A percentile compares a stretch with the other conserved stretches of the same genome.
These are phyloP conservation scores for Jackrogersella minutella DNA, from an alignment of 495 filamentous ascomycete genomes.

Conservation along the genomic window DNA sequence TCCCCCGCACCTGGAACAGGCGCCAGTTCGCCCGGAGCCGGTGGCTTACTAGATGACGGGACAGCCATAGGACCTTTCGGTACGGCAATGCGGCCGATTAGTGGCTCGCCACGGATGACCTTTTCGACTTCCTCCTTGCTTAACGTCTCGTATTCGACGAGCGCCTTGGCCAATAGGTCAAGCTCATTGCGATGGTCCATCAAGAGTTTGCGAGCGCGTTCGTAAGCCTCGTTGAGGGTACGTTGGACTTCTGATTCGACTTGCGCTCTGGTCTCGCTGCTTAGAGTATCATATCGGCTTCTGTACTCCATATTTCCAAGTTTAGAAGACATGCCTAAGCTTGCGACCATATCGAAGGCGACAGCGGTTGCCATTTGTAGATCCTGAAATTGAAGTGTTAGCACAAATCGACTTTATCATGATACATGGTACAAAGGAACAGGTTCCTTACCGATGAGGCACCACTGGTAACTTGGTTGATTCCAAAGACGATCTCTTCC, in stretches of 20 bases:
- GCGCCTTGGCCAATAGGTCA: slow-evolving; percentile 82
- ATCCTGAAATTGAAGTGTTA: slow-evolving; percentile 63
- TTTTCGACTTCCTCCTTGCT: slow-evolving; percentile 87
- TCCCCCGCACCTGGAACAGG: slow-evolving; percentile 34
- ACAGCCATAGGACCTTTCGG: slow-evolving; percentile 59
- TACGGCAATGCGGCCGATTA: slow-evolving; percentile 62
- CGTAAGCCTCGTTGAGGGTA: slow-evolving; percentile 80
- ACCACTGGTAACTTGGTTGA: slow-evolving; percentile 86
- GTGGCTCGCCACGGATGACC: slow-evolving; percentile 83
- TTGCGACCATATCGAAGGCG: slow-evolving; percentile 85
- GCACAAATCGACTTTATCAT: slow-evolving; percentile 5
- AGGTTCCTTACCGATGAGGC: slow-evolving; percentile 70
- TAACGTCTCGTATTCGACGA: slow-evolving; percentile 94
- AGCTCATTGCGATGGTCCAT: slow-evolving; percentile 78
- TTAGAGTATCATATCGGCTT: slow-evolving; percentile 79
- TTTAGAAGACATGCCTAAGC: slow-evolving; percentile 84
- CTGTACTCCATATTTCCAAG: slow-evolving; percentile 90
- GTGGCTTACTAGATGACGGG: slow-evolving; percentile 45
- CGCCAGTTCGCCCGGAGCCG: slow-evolving; percentile 36
- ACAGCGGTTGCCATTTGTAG: slow-evolving; percentile 78
- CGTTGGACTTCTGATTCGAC: slow-evolving; percentile 88
- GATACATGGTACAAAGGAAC: not conserved
- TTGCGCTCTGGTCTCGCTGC: slow-evolving; percentile 79
- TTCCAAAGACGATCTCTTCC: slow-evolving; percentile 89
- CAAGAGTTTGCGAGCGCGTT: slow-evolving; percentile 76